Evolutionary conservation across 345 rosid genomes (phyloP).

Genomic region (Eucalyptus sideroxylon): DNA sequence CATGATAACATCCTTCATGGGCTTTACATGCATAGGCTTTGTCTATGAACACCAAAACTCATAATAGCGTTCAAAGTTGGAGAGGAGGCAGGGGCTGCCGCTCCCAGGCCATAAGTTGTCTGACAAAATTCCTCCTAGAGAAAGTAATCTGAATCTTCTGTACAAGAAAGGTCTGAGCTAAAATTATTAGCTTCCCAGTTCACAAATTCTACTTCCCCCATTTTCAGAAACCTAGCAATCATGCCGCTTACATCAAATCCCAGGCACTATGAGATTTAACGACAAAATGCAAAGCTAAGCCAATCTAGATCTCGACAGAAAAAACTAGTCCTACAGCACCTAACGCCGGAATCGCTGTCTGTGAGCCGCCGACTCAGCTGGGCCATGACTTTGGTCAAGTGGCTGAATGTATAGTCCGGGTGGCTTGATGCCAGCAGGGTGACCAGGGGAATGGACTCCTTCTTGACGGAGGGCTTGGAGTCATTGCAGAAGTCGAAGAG

Average conservation of each 20-base stretch:
- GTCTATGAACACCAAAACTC: not conserved
- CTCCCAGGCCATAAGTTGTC: not conserved
- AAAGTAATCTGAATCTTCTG: not conserved
- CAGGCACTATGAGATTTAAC: not conserved
- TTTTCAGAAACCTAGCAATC: not conserved
- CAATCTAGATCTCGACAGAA: not conserved
- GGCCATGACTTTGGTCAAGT: conserved; percentile 54
- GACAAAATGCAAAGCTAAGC: not conserved
- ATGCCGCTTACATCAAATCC: not conserved
- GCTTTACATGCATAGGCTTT: not conserved
- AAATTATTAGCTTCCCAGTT: not conserved
- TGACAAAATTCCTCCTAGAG: not conserved
- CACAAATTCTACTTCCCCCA: not conserved
- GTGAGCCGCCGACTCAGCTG: conserved; percentile 15
- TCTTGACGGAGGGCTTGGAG: conserved; percentile 81
- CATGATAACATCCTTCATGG: not conserved
- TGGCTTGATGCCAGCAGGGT: conserved; percentile 47
- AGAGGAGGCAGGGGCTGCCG: not conserved
- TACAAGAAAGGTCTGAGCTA: not conserved
- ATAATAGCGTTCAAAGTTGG: not conserved
- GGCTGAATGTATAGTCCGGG: conserved; percentile 51
- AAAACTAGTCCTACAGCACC: not conserved
- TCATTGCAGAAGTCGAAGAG: conserved; percentile 76
- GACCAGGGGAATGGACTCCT: conserved; percentile 66
- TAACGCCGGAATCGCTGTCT: not conserved